Conservation (phyloP, 257 asterid species). For the Misopates orontium region DNA sequence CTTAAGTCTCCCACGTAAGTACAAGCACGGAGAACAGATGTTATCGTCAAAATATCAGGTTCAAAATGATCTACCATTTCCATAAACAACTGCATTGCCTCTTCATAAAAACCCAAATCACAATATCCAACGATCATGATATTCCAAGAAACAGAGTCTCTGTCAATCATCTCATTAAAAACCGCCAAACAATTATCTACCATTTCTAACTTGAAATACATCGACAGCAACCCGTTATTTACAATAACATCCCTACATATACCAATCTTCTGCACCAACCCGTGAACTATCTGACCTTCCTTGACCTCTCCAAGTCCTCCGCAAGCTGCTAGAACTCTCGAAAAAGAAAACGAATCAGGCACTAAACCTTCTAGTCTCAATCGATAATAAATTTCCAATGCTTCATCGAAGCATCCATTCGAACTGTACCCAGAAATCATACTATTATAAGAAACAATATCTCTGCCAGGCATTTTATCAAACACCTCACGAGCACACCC, state of each 20-base stretch:
- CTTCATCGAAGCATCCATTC: constrained; percentile 61
- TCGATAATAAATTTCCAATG: constrained; percentile 44
- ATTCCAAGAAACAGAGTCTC: constrained; percentile 75
- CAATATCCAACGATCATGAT: constrained; percentile 65
- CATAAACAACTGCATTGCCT: constrained; percentile 50
- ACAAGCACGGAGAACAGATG: constrained; percentile 74
- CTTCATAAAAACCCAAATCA: constrained; percentile 50
- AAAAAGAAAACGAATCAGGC: constrained; percentile 59
- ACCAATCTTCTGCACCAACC: constrained; percentile 68
- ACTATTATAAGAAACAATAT: constrained; percentile 84
- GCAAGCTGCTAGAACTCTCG: constrained; percentile 57
- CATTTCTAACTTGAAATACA: constrained; percentile 68
- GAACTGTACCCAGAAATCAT: constrained; percentile 75
- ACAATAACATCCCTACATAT: constrained; percentile 44
- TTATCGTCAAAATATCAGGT: constrained; percentile 69
- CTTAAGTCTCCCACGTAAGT: constrained; percentile 54
- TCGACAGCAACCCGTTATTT: constrained; percentile 60
- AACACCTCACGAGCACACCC: constrained; percentile 57
- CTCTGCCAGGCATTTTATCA: constrained; percentile 60
- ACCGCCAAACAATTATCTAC: constrained; percentile 42
- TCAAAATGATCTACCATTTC: constrained; percentile 49
- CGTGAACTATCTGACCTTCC: constrained; percentile 64
- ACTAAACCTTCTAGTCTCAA: constrained; percentile 42
- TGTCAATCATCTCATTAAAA: constrained; percentile 58
- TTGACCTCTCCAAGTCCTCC: constrained; percentile 57